Percentiles rank a stretch among this genome's conserved stretches.
Conservation (phyloP, 2,329 filamentous ascomycete species). For the Nigrospora osmanthi region DNA sequence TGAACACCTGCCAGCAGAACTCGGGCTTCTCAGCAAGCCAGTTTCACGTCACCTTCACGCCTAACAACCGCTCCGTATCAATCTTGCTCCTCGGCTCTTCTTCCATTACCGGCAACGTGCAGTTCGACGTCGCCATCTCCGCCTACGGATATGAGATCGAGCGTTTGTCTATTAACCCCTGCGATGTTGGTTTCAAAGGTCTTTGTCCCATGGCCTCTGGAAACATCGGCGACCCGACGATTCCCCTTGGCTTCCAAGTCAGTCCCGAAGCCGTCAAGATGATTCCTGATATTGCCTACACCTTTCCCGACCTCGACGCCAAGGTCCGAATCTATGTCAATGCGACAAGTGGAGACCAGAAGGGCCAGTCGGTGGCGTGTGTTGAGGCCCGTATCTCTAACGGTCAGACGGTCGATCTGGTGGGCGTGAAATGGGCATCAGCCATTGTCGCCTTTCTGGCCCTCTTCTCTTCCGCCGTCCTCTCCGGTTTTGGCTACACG, state of each 20-base stretch:
- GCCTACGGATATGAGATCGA: constrained; percentile 68
- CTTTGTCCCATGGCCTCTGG: constrained; percentile 79
- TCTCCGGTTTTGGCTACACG: constrained; percentile 83
- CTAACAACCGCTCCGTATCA: constrained; percentile 53
- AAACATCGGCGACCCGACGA: constrained; percentile 25
- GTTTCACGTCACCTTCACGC: constrained; percentile 68
- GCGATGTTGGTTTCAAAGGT: constrained; percentile 52
- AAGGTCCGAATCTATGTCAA: constrained; percentile 78
- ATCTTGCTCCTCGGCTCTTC: constrained; percentile 69
- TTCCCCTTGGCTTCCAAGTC: constrained; percentile 57
- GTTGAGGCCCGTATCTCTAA: constrained; percentile 85
- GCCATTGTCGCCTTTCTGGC: constrained; percentile 82
- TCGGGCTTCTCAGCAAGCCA: constrained; percentile 72
- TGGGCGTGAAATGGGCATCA: constrained; percentile 83
- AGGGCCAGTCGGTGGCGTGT: constrained; percentile 58
- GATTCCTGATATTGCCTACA: constrained; percentile 81
- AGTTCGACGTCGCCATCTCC: constrained; percentile 59
- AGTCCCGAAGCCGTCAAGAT: constrained; percentile 43
- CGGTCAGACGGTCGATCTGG: constrained; percentile 82
- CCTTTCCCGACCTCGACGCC: constrained; percentile 84
- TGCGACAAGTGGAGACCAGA: constrained; percentile 41
- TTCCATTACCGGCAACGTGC: constrained; percentile 64
- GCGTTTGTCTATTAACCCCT: constrained; percentile 60
- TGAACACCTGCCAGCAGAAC: constrained; percentile 68
- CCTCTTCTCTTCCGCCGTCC: constrained; percentile 76